phyloP scores from a whole-genome alignment of 352 stramenopile species.

The Globisporangium uncinulatum region DNA sequence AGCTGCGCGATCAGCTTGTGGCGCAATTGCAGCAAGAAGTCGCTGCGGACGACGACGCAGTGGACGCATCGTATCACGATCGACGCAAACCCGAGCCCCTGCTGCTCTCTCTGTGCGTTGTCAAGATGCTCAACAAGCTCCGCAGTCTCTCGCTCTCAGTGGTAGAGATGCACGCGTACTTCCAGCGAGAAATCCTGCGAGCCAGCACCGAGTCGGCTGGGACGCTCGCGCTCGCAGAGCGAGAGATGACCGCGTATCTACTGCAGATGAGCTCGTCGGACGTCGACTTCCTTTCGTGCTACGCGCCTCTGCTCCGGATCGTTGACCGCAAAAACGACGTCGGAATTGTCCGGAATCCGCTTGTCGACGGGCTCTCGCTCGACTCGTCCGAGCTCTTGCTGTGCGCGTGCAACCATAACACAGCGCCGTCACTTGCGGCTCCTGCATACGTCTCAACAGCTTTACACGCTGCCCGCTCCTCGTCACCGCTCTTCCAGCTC shows the following conservation, averaged over 20 bases:
- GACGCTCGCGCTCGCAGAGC: conserved; percentile 21
- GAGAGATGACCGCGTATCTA: conserved; percentile 42
- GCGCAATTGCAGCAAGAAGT: conserved; percentile 39
- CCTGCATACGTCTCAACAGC: conserved; percentile 10
- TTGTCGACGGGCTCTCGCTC: conserved; percentile 57
- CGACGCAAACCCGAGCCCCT: conserved; percentile 17
- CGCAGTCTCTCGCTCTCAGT: conserved; percentile 54
- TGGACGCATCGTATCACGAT: conserved; percentile 16
- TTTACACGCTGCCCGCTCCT: conserved; percentile 15
- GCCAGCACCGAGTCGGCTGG: background rate
- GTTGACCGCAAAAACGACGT: conserved; percentile 46
- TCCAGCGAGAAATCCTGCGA: conserved; percentile 26
- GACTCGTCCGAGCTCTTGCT: conserved; percentile 68
- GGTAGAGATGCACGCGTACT: conserved; percentile 58
- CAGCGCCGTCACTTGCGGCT: conserved; percentile 9
- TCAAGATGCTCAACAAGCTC: conserved; percentile 57
- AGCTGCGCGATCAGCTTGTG: conserved; percentile 36
- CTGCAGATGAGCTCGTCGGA: conserved; percentile 43
- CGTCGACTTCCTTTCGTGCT: conserved; percentile 37
- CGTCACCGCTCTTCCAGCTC: conserved; percentile 49
- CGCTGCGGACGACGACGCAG: background rate
- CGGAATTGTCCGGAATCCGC: conserved; percentile 45
- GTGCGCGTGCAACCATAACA: conserved; percentile 43
- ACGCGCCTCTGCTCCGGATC: conserved; percentile 23
- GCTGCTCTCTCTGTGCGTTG: conserved; percentile 23